phyloP scores from a whole-genome alignment of 208 protist species.

The Trypanosoma lewisi region DNA sequence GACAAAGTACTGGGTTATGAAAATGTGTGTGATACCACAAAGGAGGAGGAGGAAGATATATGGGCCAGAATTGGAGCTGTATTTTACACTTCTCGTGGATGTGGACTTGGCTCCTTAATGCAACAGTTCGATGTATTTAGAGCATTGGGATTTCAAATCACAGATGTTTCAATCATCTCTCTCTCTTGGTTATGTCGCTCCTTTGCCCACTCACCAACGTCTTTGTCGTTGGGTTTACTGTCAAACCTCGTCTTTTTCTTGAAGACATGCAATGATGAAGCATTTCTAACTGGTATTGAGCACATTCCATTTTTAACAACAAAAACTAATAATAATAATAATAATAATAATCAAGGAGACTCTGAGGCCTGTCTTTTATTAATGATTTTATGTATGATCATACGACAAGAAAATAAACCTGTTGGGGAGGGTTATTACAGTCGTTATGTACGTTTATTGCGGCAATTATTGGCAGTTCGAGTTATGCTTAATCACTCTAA shows the following conservation, averaged over 20 bases:
- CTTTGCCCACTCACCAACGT: constrained; percentile 20
- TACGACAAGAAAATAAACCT: constrained; percentile 26
- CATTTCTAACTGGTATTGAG: constrained; percentile 47
- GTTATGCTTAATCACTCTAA: constrained; percentile 18
- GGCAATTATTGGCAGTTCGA: constrained; percentile 17
- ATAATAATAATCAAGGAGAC: not conserved
- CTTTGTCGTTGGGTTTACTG: constrained; percentile 29
- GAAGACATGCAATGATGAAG: constrained; percentile 35
- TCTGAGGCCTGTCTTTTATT: constrained; percentile 14
- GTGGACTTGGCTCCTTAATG: constrained; percentile 19
- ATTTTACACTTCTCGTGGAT: constrained; percentile 15
- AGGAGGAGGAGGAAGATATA: constrained; percentile 9
- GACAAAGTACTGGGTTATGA: constrained; percentile 22
- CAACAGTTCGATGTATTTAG: constrained; percentile 26
- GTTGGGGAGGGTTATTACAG: not conserved
- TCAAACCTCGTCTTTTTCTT: constrained; percentile 50
- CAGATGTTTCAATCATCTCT: constrained; percentile 15
- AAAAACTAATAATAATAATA: not conserved
- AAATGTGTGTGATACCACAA: not conserved
- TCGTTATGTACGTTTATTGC: constrained; percentile 19
- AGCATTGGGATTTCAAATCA: constrained; percentile 25
- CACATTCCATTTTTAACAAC: constrained; percentile 14
- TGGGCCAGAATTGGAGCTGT: constrained; percentile 25
- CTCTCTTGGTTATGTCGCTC: constrained; percentile 26
- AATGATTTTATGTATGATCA: constrained; percentile 25